Evolutionary conservation across 2,329 filamentous ascomycete genomes (phyloP), one percentile per base, ranked within the genome.

Genomic region (Gaeumannomyces sp.): DNA sequence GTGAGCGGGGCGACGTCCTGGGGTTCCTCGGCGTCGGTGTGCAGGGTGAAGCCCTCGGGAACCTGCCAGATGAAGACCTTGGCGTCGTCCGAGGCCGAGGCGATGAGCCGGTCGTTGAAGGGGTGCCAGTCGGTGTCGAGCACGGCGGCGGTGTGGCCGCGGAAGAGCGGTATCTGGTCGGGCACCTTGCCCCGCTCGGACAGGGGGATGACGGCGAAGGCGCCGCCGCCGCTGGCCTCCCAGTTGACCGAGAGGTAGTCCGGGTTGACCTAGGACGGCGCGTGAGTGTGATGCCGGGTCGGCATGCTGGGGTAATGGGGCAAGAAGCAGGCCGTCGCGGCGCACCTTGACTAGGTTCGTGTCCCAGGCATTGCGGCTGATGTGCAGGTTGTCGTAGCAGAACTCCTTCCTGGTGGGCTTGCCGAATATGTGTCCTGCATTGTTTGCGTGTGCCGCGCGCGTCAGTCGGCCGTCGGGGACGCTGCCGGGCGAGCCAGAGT

Each of bases 111-210:
- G 77, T 99, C 94, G 80, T 99, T 93, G 82, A 98, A 98, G 28
- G 95, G 95, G 77, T 93, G 94, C 94, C 94, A 99, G 82, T 99
- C 95, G 70, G 94, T 98, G 78, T 99, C 95, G 74, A 99, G 85
- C 63, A 99, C 95, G 66, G 94, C 89, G 62, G 93, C 93, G 59
- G 95, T 99, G 78, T 99, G 95, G 67, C 95, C 95, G 71, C 95
- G 89, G 79, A 98, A 99, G 73, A 99, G 83, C 67, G 95, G 95
- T 71, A 99, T 90, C 73, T 91, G 89, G 76, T 98, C 95, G 62
- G 95, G 95, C 64, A 96, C 79, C 79, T 95, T 93, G 69, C 95
- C 95, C 72, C 86, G 89, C 83, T 99, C 94, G 70, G 89, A 86
- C 72, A 97, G 79, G 67, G 95, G 95, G 71, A 99, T 92, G 71